These are phyloP conservation scores for Boletus fagicola DNA, from an alignment of 768 basidiomycete species.

Conservation along the genomic window DNA sequence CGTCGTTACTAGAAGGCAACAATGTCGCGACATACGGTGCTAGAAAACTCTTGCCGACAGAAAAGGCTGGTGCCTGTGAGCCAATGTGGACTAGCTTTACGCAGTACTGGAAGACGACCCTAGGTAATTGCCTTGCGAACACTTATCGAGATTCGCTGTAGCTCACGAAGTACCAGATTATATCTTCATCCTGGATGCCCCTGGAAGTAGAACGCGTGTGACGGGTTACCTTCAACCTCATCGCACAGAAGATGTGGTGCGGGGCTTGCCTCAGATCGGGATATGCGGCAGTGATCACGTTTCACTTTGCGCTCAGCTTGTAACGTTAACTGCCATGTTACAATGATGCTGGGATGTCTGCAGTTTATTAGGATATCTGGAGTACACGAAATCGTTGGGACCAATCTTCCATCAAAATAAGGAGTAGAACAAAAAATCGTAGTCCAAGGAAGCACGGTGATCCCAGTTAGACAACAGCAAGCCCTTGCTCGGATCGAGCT, in stretches of 20 bases:
- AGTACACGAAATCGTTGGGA: conserved; percentile 2
- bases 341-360: conserved; percentile 5
- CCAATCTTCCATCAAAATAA: not conserved
- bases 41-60: conserved; percentile 40
- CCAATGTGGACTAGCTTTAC: conserved; percentile 90
- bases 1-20: conserved; percentile 12
- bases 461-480: not conserved
- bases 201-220: conserved; percentile 35
- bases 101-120: conserved; percentile 76
- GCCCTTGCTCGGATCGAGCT: not conserved
- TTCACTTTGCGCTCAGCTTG: conserved; percentile 68
- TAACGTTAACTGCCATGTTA: conserved; percentile 12
- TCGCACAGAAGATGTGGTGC: conserved; percentile 51
- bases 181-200: conserved; percentile 70
- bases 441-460: not conserved
- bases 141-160: not conserved
- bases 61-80: conserved; percentile 58
- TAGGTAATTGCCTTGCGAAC: conserved; percentile 49
- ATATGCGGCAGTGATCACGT: conserved; percentile 88
- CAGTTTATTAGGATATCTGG: conserved; percentile 13
- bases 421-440: not conserved
- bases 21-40: conserved; percentile 48
- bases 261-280: conserved; percentile 76
- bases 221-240: conserved; percentile 63
- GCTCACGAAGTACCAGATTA: conserved; percentile 60